Evolutionary conservation across 2,329 filamentous ascomycete species (phyloP), one percentile per base, ranked within the genome.

Genomic region (Aureobasidium lini): DNA sequence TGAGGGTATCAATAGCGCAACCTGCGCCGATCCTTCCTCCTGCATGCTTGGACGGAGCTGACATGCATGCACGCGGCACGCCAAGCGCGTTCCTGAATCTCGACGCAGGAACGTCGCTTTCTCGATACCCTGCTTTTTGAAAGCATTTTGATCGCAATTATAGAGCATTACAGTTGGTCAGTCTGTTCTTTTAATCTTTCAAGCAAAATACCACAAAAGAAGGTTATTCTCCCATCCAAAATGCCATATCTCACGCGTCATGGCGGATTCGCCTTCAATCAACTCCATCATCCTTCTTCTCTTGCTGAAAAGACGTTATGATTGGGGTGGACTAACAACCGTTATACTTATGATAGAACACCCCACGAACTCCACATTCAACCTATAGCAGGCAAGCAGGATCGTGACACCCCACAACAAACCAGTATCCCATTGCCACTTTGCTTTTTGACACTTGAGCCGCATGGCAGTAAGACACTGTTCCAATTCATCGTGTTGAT

Each of bases 361-460:
- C 52, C 52, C 52, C 52, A 56, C 40, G 52, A 56, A 44, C 40
- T 57, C 11, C 16, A 23, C 23, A n/a, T 18, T 13, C 40, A 47
- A 57, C 43, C 43, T 40, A 39, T 48, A 32, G 54, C 32, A 48
- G 28, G 8, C 11, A 8, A 10, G 39, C 39, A 31, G 34, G 16
- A 42, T 54, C 50, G 28, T 15, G 23, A 23, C 18, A 47, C 54
- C 52, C 43, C 43, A 34, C 54, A 47, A 31, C 42, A 46, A 32
- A 18, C 13, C 52, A 43, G 31, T 36, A 28, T n/a, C 46, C 18
- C 23, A 46, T 46, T 57, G 52, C 29, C 52, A 36, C 32, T 46
- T 57, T 57, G 52, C 52, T 57, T 57, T 54, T 57, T 57, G 52
- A 57, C 52, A 57, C 36, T 5, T 23, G 32, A 57, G 52, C 40